Conservation (phyloP, 2,329 filamentous ascomycete genomes). For the Aspergillus clavatus region DNA sequence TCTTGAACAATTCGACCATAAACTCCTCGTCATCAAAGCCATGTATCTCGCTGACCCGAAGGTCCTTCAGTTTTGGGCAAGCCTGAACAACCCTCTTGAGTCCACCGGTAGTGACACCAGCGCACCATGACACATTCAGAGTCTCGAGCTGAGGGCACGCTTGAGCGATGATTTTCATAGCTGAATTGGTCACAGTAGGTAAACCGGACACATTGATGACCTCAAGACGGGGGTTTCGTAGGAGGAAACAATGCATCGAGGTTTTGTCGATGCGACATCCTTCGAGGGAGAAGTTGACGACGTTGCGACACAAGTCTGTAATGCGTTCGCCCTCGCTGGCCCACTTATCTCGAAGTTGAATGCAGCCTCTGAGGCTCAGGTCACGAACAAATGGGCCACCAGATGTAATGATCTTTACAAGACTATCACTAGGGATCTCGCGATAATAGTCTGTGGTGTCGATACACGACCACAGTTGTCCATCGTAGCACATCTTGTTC, state of each 20-base stretch:
- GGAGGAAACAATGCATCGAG: constrained; percentile 70
- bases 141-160: constrained; percentile 76
- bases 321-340: constrained; percentile 62
- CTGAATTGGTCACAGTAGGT: constrained; percentile 67
- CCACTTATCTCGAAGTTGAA: constrained; percentile 81
- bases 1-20: constrained; percentile 68
- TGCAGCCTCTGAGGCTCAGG: constrained; percentile 83
- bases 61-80: constrained; percentile 69
- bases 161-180: constrained; percentile 78
- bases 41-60: constrained; percentile 74
- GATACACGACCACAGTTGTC: constrained; percentile 83
- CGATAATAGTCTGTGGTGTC: constrained; percentile 84
- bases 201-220: constrained; percentile 84
- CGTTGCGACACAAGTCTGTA: constrained; percentile 77
- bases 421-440: constrained; percentile 75
- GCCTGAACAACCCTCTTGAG: constrained; percentile 66
- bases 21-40: constrained; percentile 73
- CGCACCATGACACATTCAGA: constrained; percentile 91
- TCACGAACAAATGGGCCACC: constrained; percentile 88
- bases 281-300: constrained; percentile 82
- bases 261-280: constrained; percentile 81
- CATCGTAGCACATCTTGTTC: constrained; percentile 82
- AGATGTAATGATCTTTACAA: constrained; percentile 77
- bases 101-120: constrained; percentile 72
- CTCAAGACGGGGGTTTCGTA: constrained; percentile 72